Evolutionary conservation across 805 yeast genomes (phyloP).

Genomic region (Lachancea sp.): DNA sequence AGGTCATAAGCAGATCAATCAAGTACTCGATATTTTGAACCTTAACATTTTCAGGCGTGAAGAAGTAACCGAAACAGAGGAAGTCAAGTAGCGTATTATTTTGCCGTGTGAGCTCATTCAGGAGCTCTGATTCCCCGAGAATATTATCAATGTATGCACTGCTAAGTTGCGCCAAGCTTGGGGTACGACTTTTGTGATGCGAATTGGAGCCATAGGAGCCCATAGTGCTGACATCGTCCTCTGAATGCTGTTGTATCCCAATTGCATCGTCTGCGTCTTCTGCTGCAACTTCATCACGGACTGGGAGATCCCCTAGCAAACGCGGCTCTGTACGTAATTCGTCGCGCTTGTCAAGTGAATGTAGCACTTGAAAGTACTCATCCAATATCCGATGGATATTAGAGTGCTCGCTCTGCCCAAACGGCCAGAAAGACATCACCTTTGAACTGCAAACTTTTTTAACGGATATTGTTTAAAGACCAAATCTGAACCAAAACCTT

Average conservation of each 20-base stretch:
- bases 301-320: neutral
- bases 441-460: neutral
- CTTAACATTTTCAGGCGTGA: constrained; percentile 16
- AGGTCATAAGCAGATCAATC: constrained; percentile 25
- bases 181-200: neutral
- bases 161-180: constrained; percentile 13
- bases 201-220: neutral
- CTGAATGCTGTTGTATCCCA: constrained; percentile 1
- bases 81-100: constrained; percentile 41
- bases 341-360: constrained; percentile 21
- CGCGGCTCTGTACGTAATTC: constrained; percentile 10
- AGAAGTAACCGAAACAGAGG: constrained; percentile 41
- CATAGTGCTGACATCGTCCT: constrained; percentile 2
- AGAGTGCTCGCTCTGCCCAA: constrained; percentile 35
- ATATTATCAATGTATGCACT: constrained; percentile 33
- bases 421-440: constrained; percentile 42
- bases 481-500: neutral
- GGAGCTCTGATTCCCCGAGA: constrained; percentile 35
- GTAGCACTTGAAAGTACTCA: constrained; percentile 33
- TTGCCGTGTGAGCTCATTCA: constrained; percentile 34
- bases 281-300: constrained; percentile 2
- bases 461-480: no score
- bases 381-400: constrained; percentile 38
- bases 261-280: neutral
- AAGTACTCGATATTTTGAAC: constrained; percentile 29